Evolutionary conservation across 2,329 filamentous ascomycete genomes (phyloP), one percentile per base, ranked within the genome.

Genomic region (Aspergillus neotritici): DNA sequence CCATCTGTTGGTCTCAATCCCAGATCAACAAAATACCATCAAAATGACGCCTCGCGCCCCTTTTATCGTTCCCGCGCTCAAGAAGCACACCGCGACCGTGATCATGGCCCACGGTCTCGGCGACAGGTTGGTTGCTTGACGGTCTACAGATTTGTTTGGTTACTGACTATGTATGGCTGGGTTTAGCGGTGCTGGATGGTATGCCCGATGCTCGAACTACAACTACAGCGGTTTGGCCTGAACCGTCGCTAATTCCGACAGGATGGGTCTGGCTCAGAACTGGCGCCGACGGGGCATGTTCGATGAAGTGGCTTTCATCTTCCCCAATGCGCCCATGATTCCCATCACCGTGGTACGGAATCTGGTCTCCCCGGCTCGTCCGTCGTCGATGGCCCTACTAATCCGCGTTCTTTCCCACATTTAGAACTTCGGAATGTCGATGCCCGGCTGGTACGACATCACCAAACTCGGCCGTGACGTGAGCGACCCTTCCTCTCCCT

Each of bases 71-170:
- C 87, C 87, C 21, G 87, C 90, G 32, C 72, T 86, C 29, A 86
- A 80, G 62, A 81, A 80, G 62, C 93, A 97, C 70, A 96, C 93
- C 31, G 89, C 89, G 16, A 96, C 91, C 3, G 85, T 97, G 58
- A 97, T 98, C 59, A 89, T 96, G 68, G 78, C 87, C 40, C 93
- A 98, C 66, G 93, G 93, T 11, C 75, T 98, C 31, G 93, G 93
- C 50, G 93, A 97, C 64, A 84, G 87, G 90, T 82, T 67, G 57
- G 64, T 54, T 34, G 21, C 38, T 43, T 15, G 16, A 17, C 17
- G 8, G 10, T 7, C 16, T 17, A 30, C 12, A n/a, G n/a, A 42
- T 33, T 21, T 13, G 13, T 17, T 34, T 48, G 21, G 44, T 44
- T 42, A 36, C 48, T 35, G 9, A 31, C 31, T 33, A 31, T 31